These are phyloP conservation scores for Trichosporon sp. DNA, from an alignment of 1,284 basidiomycete genomes.

Conservation along the genomic window DNA sequence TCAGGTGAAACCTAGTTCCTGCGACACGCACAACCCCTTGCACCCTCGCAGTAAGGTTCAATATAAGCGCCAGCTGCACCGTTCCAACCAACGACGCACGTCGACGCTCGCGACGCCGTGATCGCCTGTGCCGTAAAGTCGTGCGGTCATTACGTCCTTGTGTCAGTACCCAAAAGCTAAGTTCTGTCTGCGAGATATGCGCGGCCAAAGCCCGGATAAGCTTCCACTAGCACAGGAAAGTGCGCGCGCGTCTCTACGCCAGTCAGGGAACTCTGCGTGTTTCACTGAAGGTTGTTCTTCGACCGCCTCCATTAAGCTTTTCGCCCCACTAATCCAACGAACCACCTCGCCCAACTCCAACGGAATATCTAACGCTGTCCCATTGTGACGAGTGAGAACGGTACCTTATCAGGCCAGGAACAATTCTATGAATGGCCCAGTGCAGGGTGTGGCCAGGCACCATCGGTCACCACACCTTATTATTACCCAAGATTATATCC, in stretches of 20 bases:
- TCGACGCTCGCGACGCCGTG: not conserved
- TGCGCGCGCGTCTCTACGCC: not conserved
- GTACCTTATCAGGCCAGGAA: not conserved
- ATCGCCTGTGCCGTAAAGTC: not conserved
- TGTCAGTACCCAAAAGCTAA: not conserved
- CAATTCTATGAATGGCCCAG: not conserved
- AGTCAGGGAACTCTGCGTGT: not conserved
- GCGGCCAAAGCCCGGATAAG: not conserved
- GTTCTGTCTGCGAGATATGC: not conserved
- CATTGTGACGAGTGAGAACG: not conserved
- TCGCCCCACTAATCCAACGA: not conserved
- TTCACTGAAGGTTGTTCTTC: not conserved
- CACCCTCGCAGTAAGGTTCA: not conserved
- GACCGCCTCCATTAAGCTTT: not conserved
- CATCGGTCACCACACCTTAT: not conserved
- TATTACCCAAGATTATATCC: not conserved
- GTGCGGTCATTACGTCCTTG: not conserved
- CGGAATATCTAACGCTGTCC: not conserved
- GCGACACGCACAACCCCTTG: not conserved
- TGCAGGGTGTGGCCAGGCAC: not conserved
- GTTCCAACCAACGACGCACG: not conserved
- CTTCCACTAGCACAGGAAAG: not conserved
- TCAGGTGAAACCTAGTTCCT: not conserved
- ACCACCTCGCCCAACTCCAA: not conserved
- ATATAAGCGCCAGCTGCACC: not conserved